Evolutionary conservation across 805 yeast species (phyloP), one percentile per base, ranked within the genome.

Genomic region (Myxozyma neotropica): DNA sequence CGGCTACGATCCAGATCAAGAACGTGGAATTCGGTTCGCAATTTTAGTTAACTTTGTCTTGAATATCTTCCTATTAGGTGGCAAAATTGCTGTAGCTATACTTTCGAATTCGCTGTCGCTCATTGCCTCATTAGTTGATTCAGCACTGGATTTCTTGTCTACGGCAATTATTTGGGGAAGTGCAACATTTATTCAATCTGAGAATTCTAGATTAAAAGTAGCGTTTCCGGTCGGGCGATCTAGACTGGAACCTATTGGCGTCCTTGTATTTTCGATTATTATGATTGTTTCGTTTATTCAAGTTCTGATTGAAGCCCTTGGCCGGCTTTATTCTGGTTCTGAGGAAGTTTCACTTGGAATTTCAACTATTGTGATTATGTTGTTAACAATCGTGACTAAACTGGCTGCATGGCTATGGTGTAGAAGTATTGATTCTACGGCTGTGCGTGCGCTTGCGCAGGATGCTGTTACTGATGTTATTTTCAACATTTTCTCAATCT

Each of bases 391-490:
- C 21, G 67, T 81, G 3, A 76, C 81, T 33, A 88, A 88, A 68
- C 66, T 84, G 3, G 78, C 76, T 0, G 84, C 90, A 66, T 88
- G 82, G 78, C 24, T 81, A 12, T 82, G 88, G 83, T 88, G 93
- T 69, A 74, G 80, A 39, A 72, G 76, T 15, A 80, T 86, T 59
- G 73, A 78, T 17, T 85, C 89, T 13, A 80, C 86, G 17, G 83
- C 91, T 0, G 86, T 88, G 1, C 87, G 83, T 68, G 95, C 95
- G 0, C 75, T 88, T 56, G 89, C 92, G 1, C 93, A 87, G 71
- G 95, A 88, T 73, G 94, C 94, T 0, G 77, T 80, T 72, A 88
- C 92, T 0, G 95, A 88, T 71, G 81, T 88, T 33, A 79, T 87
- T 2, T 88, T 88, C 77, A 88, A 88, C 31, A 17, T 50, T 5